These are phyloP conservation scores for Aspergillus alliaceus DNA, from an alignment of 2,329 filamentous ascomycete genomes.

Conservation along the genomic window DNA sequence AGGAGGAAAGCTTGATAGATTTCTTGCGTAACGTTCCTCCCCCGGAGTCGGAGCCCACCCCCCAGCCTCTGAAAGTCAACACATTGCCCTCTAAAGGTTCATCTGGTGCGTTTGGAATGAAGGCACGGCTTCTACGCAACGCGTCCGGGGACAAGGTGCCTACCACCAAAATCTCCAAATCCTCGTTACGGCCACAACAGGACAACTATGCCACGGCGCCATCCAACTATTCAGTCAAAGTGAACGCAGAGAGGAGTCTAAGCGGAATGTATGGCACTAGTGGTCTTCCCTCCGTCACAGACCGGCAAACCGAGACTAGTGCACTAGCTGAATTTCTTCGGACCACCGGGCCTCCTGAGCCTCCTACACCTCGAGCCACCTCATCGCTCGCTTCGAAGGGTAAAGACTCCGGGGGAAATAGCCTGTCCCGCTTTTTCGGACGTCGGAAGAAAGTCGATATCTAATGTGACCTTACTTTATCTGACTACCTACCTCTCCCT, in stretches of 20 bases:
- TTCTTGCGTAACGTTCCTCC: conserved; percentile 49
- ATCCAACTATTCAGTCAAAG: conserved; percentile 39
- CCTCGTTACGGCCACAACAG: conserved; percentile 35
- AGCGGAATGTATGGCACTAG: conserved; percentile 8
- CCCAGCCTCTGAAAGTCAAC: conserved; percentile 31
- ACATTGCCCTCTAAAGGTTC: conserved; percentile 16
- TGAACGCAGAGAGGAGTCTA: conserved; percentile 36
- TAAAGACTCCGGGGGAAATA: conserved; percentile 8
- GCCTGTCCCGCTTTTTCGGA: conserved; percentile 37
- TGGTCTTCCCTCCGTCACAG: conserved; percentile 22
- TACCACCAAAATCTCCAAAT: conserved; percentile 31
- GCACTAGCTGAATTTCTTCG: conserved; percentile 73
- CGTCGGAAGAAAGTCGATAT: conserved; percentile 32
- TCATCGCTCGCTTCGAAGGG: conserved; percentile 27
- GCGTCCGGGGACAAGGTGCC: conserved; percentile 29
- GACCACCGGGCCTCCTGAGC: conserved; percentile 64
- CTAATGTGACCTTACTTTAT: conserved; percentile 2
- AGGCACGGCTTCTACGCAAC: conserved; percentile 36
- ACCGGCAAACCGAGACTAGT: conserved; percentile 51
- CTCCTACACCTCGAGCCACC: conserved; percentile 15
- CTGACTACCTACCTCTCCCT: conserved; percentile 6
- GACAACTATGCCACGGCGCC: conserved; percentile 29
- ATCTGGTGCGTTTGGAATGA: conserved; percentile 26
- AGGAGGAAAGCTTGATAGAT: conserved; percentile 50
- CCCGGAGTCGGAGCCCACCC: conserved; percentile 33